phyloP scores from a whole-genome alignment of 805 yeast genomes.

The Ogataea pilisensis region DNA sequence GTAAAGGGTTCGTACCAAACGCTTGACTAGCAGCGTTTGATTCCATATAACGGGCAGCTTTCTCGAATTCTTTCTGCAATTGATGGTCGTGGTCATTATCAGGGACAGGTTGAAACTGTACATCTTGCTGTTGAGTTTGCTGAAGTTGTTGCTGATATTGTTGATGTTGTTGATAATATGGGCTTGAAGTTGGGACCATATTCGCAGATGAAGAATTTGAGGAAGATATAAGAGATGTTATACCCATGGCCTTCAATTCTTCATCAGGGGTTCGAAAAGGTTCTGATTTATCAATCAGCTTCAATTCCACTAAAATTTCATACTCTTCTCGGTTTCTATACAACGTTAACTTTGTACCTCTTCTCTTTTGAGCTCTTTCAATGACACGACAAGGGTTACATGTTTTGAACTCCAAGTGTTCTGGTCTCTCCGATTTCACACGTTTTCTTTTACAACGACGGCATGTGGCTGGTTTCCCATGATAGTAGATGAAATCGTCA shows the following conservation, averaged over 20 bases:
- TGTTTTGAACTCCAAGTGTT: conserved; percentile 52
- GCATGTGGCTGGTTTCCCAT: conserved; percentile 38
- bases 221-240: background rate
- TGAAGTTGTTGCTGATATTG: background rate
- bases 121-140: no score
- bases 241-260: background rate
- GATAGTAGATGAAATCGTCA: conserved; percentile 19
- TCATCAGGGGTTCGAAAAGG: conserved; percentile 7
- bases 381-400: conserved; percentile 56
- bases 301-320: conserved; percentile 13
- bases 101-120: background rate
- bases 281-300: conserved; percentile 9
- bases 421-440: conserved; percentile 52
- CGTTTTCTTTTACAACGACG: conserved; percentile 57
- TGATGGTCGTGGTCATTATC: conserved; percentile 4
- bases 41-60: conserved; percentile 7
- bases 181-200: background rate
- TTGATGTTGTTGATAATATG: background rate
- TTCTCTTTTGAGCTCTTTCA: conserved; percentile 40
- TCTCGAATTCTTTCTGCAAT: conserved; percentile 10
- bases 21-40: conserved; percentile 2
- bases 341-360: conserved; percentile 22
- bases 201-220: background rate
- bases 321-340: conserved; percentile 16
- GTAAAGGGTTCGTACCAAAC: conserved; percentile 3